Evolutionary conservation across 2,329 filamentous ascomycete species (phyloP), one percentile per base, ranked within the genome.

Genomic region (Aspergillus pseudonomiae): DNA sequence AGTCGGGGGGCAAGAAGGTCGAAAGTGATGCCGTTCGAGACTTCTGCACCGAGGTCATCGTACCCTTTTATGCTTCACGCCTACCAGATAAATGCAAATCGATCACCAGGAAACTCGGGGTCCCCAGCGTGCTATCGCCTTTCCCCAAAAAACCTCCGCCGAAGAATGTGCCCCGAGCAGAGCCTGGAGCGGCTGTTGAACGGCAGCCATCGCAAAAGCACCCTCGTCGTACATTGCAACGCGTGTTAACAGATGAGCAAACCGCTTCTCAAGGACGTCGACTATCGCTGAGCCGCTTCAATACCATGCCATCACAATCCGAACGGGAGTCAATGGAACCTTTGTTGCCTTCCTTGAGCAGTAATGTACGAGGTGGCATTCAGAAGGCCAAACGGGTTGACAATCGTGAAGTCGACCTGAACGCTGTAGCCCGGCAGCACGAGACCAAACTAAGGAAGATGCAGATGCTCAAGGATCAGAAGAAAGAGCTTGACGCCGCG

Each of bases 1-100:
- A 72, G 60, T 67, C 71, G 39, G 66, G 73, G 6, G 72, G 72
- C 16, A 79, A 76, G 66, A 76, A 75, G 58, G 68, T 72, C n/a
- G 74, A 79, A 24, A 80, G 73, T 43, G 80, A 83, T 65, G 76
- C 77, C n/a, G 73, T 84, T 21, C 79, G 79, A 28, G 81, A 83
- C 59, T 84, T 83, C 63, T 84, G 81, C 68, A 80, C 78, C 0
- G 82, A 84, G 62, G 80, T 84, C 6, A 78, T 84, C 55, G 74
- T 83, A 50, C 82, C 82, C 14, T 83, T 83, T 70, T 84, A 83
- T 66, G 79, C 76, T 32, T 74, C 80, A 32, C 80, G 82, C 34
- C 73, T 84, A 14, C 81, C 82, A 4, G 79, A 81, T 11, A 77
- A 80, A 65, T 82, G 81, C 73, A 81, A 79, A 64, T 65, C 74